Base-by-base conservation (phyloP, 345 rosid species). In the Eucalyptus curtisii region DNA sequence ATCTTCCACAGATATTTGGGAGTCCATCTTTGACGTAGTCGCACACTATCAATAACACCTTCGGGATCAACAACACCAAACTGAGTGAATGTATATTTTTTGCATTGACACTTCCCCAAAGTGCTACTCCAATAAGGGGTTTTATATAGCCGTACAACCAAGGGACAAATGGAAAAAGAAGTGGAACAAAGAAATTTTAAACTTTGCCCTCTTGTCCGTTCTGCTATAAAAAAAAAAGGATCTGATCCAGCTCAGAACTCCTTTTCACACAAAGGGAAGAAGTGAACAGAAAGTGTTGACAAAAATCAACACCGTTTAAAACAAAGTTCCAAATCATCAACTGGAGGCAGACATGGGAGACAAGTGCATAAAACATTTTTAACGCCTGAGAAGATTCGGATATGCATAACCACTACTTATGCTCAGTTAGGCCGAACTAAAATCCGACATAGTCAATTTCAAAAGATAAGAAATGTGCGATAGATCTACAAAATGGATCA, bases 1-100 rank as follows among this genome's bases (percentile, higher is more conserved):
- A 50, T 93, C 96, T 52, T 94, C 96, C 40, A 94, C 49, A 89
- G 94, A 88, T 82, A 90, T 89, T 85, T 86, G 89, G 42, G 86
- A 76, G 44, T 94, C 94, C 97, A 94, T 94, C 87, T 47, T 87
- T 89, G 57, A 27, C 87, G 47, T n/a, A 53, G 86, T 71, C 2
- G 4, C 81, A 19, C 44, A 33, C 13, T 33, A 33, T 71, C 81
- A 10, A 71, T 33, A 71, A 68, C 25, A 13, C 80, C 12, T 33
- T n/a, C 22, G 4, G 2, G 42, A 68, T 33, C 25, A 68, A 71
- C 24, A 71, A 71, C 24, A 9, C 42, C 13, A 31, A 49, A 30
- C 42, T 30, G 44, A 86, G 57, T 31, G 27, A 0, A n/a, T 49
- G 19, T 85, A 49, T 8, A 85, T 33, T 49, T 85, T 15, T 66